Conservation (phyloP, 75 land plant genomes). For the Larix kaempferi region DNA sequence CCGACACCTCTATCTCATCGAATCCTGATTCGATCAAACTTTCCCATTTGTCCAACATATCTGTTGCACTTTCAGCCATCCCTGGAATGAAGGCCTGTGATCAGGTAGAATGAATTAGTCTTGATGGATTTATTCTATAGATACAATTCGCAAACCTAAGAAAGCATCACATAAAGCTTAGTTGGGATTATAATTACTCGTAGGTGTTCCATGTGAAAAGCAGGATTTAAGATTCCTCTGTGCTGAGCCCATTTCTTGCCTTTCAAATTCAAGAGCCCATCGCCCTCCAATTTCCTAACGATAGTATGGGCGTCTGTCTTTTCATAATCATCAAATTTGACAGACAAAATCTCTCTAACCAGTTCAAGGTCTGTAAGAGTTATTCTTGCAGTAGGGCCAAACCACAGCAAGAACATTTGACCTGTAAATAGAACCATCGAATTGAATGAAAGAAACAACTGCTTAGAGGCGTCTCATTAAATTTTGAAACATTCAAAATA, state of each 20-base stretch:
- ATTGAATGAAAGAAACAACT: neutral
- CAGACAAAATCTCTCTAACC: conserved; percentile 21
- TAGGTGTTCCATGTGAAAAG: conserved; percentile 42
- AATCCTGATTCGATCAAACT: neutral
- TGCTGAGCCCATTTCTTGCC: conserved; percentile 49
- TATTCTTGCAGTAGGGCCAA: neutral
- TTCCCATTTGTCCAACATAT: conserved; percentile 18
- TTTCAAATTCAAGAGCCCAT: conserved; percentile 26
- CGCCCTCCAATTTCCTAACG: neutral
- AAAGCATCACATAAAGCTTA: neutral
- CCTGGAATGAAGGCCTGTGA: conserved; percentile 20
- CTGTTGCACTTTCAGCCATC: conserved; percentile 2
- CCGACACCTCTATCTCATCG: conserved; percentile 17
- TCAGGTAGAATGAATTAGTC: neutral
- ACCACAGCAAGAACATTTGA: conserved; percentile 8
- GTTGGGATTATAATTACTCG: conserved; percentile 20
- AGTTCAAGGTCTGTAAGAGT: conserved; percentile 11
- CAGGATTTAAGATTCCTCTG: conserved; percentile 42
- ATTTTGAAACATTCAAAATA: neutral
- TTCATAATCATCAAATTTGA: neutral
- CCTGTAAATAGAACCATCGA: conserved; percentile 2
- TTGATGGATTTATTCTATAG: neutral
- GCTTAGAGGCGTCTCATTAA: neutral
- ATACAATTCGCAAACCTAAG: neutral
- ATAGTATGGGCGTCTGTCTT: neutral